Evolutionary conservation across 768 basidiomycete species (phyloP).

Genomic region (Russula sp.): DNA sequence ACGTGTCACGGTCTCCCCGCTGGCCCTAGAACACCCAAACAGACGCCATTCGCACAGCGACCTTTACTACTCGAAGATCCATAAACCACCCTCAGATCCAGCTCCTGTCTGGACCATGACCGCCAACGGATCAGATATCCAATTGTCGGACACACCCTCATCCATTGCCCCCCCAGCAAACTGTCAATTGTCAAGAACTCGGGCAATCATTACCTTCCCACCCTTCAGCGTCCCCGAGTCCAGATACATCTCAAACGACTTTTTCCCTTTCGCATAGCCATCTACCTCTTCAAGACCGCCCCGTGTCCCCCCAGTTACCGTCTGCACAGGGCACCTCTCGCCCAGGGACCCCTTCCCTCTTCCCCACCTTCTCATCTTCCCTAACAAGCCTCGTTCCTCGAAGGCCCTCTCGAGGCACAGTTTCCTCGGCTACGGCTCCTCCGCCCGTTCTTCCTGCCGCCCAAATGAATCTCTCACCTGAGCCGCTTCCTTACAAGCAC

Average conservation of each 20-base stretch:
- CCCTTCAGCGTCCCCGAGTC: not conserved
- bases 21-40: no score
- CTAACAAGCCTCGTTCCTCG: not conserved
- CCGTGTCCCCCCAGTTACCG: not conserved
- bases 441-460: slow-evolving; percentile 8
- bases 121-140: not conserved
- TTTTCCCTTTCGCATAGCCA: not conserved
- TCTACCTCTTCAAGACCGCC: not conserved
- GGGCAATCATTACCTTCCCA: not conserved
- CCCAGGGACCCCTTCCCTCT: slow-evolving; percentile 2
- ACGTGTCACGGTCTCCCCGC: slow-evolving; percentile 6
- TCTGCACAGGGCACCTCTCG: not conserved
- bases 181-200: no score
- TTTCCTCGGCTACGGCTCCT: not conserved
- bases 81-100: not conserved
- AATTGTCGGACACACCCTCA: not conserved
- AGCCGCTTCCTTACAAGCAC: slow-evolving; percentile 20
- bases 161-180: not conserved
- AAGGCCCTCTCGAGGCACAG: slow-evolving; percentile 6
- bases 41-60: not conserved
- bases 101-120: not conserved
- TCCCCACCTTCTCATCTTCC: not conserved
- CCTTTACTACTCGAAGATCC: not conserved
- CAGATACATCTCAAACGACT: not conserved
- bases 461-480: slow-evolving; percentile 13